These are phyloP conservation scores for Acacia melanoxylon DNA, from an alignment of 306 rosid genomes.

Conservation along the genomic window DNA sequence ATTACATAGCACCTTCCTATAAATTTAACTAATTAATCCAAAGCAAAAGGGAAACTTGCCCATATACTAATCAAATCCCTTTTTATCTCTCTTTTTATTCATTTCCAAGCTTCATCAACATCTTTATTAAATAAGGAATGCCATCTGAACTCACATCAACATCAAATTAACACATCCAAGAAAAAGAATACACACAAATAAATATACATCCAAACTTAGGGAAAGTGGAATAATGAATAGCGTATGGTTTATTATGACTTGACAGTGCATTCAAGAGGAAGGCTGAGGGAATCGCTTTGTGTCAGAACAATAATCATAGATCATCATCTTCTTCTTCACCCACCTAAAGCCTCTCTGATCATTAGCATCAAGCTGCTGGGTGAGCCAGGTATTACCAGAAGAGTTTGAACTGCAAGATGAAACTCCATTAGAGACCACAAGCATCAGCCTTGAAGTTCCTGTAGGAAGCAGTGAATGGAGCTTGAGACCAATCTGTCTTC, in stretches of 20 bases:
- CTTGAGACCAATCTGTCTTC: conserved; percentile 65
- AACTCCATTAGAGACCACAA: conserved; percentile 42
- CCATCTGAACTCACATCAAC: not conserved
- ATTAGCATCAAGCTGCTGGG: conserved; percentile 38
- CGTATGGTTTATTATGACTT: not conserved
- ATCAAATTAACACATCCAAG: not conserved
- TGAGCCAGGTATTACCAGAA: conserved; percentile 33
- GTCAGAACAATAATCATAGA: conserved; percentile 63
- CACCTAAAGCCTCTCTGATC: conserved; percentile 39
- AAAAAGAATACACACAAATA: not conserved
- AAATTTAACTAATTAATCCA: not conserved
- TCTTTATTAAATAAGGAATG: not conserved
- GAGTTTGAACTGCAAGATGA: conserved; percentile 50
- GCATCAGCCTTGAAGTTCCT: conserved; percentile 60
- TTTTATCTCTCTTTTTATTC: not conserved
- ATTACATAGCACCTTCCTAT: not conserved
- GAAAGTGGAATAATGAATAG: not conserved
- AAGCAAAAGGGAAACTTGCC: not conserved
- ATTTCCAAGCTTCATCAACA: not conserved
- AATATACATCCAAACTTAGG: not conserved
- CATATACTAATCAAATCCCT: not conserved
- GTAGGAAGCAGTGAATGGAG: conserved; percentile 68
- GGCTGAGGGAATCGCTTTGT: conserved; percentile 46
- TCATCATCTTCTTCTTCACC: conserved; percentile 70
- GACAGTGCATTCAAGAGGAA: conserved; percentile 1